phyloP scores from a whole-genome alignment of 192 early-diverging fungal species.

The Ambispora gerdemannii region DNA sequence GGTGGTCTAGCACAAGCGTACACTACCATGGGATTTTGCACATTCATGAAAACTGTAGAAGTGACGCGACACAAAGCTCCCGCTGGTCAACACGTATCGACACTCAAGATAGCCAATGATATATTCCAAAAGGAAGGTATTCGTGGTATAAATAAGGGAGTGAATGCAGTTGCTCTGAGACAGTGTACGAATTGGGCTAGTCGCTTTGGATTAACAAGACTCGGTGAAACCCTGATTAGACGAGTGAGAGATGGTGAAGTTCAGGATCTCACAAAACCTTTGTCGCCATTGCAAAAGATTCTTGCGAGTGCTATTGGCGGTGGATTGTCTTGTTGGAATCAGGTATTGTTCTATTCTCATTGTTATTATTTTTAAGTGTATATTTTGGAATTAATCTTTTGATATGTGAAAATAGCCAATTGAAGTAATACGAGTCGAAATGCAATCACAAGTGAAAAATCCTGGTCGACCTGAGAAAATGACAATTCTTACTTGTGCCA shows the following conservation, averaged over 20 bases:
- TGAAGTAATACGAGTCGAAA: constrained; percentile 98
- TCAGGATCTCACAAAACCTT: constrained; percentile 37
- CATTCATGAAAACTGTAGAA: constrained; percentile 99
- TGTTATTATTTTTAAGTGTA: neutral
- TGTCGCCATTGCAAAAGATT: constrained; percentile 59
- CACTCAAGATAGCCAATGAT: constrained; percentile 79
- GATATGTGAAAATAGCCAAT: constrained; percentile 62
- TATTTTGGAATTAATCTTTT: neutral
- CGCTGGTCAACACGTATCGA: constrained; percentile 59
- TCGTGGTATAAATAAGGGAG: constrained; percentile 96
- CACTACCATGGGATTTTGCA: constrained; percentile 99
- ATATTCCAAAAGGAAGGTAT: constrained; percentile 94
- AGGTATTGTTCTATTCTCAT: constrained; percentile 3
- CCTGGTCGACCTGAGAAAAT: constrained; percentile 88
- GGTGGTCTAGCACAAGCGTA: constrained; percentile 96
- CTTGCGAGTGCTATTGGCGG: constrained; percentile 85
- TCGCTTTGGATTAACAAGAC: constrained; percentile 80
- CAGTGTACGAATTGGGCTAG: constrained; percentile 99
- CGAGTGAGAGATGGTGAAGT: constrained; percentile 49
- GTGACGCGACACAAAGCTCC: constrained; percentile 90
- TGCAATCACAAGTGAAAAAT: constrained; percentile 93
- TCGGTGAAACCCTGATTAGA: constrained; percentile 67
- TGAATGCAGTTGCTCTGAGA: constrained; percentile 94
- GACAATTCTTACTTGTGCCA: constrained; percentile 78
- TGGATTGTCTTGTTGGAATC: constrained; percentile 95